These are phyloP conservation scores for Phlebiopsis gigantea DNA, from an alignment of 768 basidiomycete species.

Conservation along the genomic window DNA sequence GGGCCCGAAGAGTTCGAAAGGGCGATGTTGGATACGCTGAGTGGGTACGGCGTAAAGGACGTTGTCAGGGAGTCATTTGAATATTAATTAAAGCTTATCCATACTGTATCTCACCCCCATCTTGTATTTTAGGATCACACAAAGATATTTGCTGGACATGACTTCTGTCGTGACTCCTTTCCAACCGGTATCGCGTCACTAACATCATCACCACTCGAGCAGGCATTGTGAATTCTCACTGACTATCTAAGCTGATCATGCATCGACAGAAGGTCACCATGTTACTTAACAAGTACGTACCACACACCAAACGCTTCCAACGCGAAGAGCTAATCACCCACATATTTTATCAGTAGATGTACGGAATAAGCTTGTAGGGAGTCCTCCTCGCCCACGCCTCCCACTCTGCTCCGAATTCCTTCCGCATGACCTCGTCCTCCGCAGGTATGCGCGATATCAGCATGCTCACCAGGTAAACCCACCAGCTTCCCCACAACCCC, in stretches of 20 bases:
- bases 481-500: not conserved
- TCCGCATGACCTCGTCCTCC: not conserved
- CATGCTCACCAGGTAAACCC: not conserved
- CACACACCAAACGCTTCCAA: no score
- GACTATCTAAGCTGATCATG: no score
- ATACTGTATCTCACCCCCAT: not conserved
- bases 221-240: no score
- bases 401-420: constrained; percentile 2
- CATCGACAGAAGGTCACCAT: no score
- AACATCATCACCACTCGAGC: no score
- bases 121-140: not conserved
- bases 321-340: no score
- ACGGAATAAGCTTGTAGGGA: constrained; percentile 2
- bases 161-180: no score
- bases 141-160: no score
- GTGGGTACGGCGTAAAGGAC: constrained; percentile 29
- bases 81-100: constrained; percentile 27
- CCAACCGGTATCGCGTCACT: no score
- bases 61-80: constrained; percentile 39
- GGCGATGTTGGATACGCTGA: constrained; percentile 29
- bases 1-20: constrained; percentile 45
- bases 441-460: not conserved
- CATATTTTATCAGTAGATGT: no score
- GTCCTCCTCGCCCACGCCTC: constrained; percentile 1
- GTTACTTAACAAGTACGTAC: no score